A percentile compares a stretch with the other conserved stretches of the same genome.
Conservation (phyloP, 176 grass and related monocot species). For the Ampelocalamus luodianensis region DNA sequence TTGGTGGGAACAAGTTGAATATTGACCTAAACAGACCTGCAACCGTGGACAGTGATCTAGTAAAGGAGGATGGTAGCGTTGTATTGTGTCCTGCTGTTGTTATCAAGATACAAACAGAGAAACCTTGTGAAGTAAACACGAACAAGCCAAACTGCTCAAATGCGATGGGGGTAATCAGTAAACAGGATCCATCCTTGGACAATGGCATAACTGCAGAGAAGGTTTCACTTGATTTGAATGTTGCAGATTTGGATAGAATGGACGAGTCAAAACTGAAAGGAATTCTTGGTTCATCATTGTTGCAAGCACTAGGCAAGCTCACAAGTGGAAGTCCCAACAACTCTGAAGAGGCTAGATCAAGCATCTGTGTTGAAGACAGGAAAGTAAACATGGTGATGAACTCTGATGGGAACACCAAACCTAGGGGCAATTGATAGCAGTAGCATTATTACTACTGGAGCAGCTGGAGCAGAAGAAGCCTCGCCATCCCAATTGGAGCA, state of each 20-base stretch:
- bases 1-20: slow-evolving; percentile 28
- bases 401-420: slow-evolving; percentile 7
- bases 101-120: slow-evolving; percentile 30
- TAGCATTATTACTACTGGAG: neutral
- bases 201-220: slow-evolving; percentile 6
- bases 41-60: neutral
- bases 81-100: neutral
- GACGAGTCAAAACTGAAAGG: slow-evolving; percentile 28
- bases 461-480: neutral
- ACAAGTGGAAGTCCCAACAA: slow-evolving; percentile 8
- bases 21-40: slow-evolving; percentile 55
- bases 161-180: neutral
- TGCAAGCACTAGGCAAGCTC: slow-evolving; percentile 33
- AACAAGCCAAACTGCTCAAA: slow-evolving; percentile 12
- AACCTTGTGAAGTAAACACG: neutral
- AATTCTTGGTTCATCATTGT: slow-evolving; percentile 25
- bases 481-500: neutral
- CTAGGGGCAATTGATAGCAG: neutral
- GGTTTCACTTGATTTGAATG: slow-evolving; percentile 34
- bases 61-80: neutral
- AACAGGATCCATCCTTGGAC: slow-evolving; percentile 18
- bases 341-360: slow-evolving; percentile 32
- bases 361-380: neutral
- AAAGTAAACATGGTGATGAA: slow-evolving; percentile 7
- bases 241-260: slow-evolving; percentile 33